Evolutionary conservation across 495 filamentous ascomycete species (phyloP), one percentile per base, ranked within the genome.

Genomic region (Glonium stellatum): DNA sequence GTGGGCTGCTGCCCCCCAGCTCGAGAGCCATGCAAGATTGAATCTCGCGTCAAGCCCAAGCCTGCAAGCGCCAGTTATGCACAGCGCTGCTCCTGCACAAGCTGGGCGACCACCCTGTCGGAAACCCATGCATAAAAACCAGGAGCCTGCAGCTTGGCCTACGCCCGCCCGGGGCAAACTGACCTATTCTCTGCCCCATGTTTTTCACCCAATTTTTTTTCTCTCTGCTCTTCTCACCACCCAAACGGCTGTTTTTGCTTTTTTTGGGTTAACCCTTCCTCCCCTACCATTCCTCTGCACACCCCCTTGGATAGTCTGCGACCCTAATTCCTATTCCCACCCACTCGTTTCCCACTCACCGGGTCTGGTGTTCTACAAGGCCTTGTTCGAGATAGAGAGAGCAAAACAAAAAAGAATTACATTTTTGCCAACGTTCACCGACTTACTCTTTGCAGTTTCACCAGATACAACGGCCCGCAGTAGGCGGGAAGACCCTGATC

Each of bases 371-470:
- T 6, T 31, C 27, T 6, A 6, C 58, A 48, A 39, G 13, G 22
- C 18, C 23, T 39, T 27, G 39, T n/a, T n/a, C n/a, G n/a, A n/a
- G n/a, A n/a, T n/a, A n/a, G n/a, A n/a, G n/a, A n/a, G n/a, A n/a
- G n/a, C n/a, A n/a, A n/a, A n/a, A n/a, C n/a, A n/a, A n/a, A n/a
- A n/a, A n/a, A n/a, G n/a, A n/a, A n/a, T n/a, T n/a, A n/a, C n/a
- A n/a, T n/a, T n/a, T 39, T 39, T 4, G 11, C 31, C 41, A 5
- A 37, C 39, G 3, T 54, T 51, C 55, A 21, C 47, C 36, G 46
- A 57, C 61, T 60, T 49, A 64, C 57, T 56, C 27, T 56, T 53
- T 36, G 34, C 31, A 65, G 63, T 34, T 65, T 61, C 54, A 58
- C 61, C 31, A 46, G 63, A 49, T 65, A 65, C 35, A 52, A 35